phyloP scores from a whole-genome alignment of 257 asterid genomes.

The Solanum okadae region DNA sequence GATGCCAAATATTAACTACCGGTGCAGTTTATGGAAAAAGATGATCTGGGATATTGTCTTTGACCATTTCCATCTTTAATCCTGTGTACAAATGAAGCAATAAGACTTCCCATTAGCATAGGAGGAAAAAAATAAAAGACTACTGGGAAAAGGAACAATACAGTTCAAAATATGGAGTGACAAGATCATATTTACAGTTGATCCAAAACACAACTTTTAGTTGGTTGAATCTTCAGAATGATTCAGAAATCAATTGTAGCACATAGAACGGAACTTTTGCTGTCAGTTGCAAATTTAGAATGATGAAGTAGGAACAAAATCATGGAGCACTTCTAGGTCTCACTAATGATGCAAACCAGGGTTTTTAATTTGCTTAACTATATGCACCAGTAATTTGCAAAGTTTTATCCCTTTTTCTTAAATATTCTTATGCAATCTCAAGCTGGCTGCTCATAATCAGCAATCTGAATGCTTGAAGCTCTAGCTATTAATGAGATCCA shows the following conservation, averaged over 20 bases:
- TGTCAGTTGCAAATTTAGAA: not conserved
- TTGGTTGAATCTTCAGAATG: not conserved
- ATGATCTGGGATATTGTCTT: slow-evolving; percentile 50
- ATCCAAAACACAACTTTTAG: not conserved
- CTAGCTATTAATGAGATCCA: not conserved
- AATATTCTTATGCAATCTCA: not conserved
- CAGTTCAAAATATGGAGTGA: not conserved
- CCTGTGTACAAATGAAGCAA: slow-evolving; percentile 30
- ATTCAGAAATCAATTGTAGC: not conserved
- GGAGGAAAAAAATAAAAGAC: not conserved
- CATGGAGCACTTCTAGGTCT: not conserved
- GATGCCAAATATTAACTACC: slow-evolving; percentile 25
- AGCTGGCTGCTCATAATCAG: not conserved
- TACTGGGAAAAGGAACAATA: not conserved
- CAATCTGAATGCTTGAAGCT: not conserved
- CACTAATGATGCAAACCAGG: not conserved
- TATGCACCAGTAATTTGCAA: not conserved
- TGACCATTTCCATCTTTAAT: slow-evolving; percentile 55
- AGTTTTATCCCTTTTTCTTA: not conserved
- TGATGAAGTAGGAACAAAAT: not conserved
- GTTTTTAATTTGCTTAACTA: not conserved
- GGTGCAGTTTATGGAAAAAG: slow-evolving; percentile 61
- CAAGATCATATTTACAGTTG: not conserved
- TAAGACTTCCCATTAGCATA: not conserved
- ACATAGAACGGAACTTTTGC: not conserved